These are phyloP conservation scores for Tuber borchii DNA, from an alignment of 495 filamentous ascomycete genomes.

Conservation along the genomic window DNA sequence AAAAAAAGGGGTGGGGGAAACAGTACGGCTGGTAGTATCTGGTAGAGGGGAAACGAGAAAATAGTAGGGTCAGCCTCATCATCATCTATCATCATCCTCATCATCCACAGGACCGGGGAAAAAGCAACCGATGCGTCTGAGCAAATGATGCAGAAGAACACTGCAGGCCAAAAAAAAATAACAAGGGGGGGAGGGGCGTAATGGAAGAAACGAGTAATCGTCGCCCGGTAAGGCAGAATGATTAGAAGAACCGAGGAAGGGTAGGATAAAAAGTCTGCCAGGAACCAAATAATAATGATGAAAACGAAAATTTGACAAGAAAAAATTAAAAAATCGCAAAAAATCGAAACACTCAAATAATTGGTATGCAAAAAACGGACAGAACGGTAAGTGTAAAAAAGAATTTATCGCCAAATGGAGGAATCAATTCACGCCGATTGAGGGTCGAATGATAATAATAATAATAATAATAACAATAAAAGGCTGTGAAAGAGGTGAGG, in stretches of 20 bases:
- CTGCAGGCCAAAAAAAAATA: conserved; percentile 2
- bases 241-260: conserved; percentile 3
- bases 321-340: background rate
- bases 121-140: conserved; percentile 9
- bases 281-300: background rate
- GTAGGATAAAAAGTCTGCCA: background rate
- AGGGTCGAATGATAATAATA: background rate
- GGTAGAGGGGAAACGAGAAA: conserved; percentile 16
- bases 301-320: background rate
- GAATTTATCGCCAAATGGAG: background rate
- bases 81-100: conserved; percentile 11
- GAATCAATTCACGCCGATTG: background rate
- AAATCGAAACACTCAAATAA: conserved; percentile 8
- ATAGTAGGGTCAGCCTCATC: conserved; percentile 17
- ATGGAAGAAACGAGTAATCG: conserved; percentile 22
- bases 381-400: background rate
- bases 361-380: conserved; percentile 22
- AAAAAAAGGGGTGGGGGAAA: conserved; percentile 7
- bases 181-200: conserved; percentile 23
- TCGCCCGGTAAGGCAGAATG: conserved; percentile 29
- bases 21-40: conserved; percentile 13
- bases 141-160: conserved; percentile 29
- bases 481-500: background rate
- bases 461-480: background rate
- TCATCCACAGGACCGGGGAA: conserved; percentile 12